phyloP scores from a whole-genome alignment of 2,329 filamentous ascomycete species.

The Chalaropsis ovoidea region DNA sequence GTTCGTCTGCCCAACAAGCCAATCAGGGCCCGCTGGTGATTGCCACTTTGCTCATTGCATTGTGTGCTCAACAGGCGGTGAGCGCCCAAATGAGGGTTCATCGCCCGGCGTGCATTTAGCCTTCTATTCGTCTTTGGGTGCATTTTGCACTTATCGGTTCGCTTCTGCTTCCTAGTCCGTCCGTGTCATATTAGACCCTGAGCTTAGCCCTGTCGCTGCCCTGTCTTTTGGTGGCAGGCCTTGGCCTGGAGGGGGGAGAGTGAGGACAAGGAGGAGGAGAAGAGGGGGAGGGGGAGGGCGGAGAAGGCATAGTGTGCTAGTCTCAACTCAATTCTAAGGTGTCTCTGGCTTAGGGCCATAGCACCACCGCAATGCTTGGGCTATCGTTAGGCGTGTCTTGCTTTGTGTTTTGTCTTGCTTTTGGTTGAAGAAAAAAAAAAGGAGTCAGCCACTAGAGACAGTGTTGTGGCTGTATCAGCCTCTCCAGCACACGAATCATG shows the following conservation, averaged over 20 bases:
- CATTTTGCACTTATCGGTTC: neutral
- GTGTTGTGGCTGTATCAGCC: too few species aligned
- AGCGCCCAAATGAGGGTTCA: neutral
- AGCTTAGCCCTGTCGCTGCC: neutral
- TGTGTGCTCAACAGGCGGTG: conserved; percentile 15
- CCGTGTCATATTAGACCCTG: neutral
- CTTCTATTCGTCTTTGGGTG: neutral
- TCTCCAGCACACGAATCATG: neutral
- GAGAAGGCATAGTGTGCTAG: neutral
- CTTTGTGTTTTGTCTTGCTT: neutral
- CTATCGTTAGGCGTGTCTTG: neutral
- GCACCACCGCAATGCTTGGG: neutral
- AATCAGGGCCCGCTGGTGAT: neutral
- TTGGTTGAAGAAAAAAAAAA: neutral
- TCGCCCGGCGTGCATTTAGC: neutral
- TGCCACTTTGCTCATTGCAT: neutral
- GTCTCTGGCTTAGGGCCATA: neutral
- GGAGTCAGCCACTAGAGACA: neutral
- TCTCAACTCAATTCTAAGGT: neutral
- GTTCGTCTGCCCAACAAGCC: neutral
- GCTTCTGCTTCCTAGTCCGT: conserved; percentile 4
- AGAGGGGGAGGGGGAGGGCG: neutral
- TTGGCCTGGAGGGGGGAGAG: neutral
- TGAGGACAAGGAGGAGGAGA: neutral
- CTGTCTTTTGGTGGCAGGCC: neutral